These are phyloP conservation scores for Capsicum pubescens DNA, from an alignment of 257 asterid species.

Conservation along the genomic window DNA sequence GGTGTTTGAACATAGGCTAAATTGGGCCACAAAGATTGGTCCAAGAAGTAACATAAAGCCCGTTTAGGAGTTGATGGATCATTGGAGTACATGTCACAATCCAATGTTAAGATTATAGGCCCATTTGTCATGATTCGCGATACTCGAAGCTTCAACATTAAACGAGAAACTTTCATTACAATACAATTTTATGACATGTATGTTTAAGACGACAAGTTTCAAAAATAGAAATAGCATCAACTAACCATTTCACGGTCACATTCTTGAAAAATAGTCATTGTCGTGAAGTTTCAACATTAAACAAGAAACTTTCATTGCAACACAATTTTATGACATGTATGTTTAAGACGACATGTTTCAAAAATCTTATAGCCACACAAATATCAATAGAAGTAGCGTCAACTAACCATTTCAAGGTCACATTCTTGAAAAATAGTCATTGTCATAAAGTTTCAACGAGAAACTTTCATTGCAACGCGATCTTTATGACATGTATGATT, in stretches of 20 bases:
- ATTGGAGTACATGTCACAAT: conserved; percentile 82
- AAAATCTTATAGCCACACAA: no score
- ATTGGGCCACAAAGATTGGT: conserved; percentile 42
- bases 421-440: no score
- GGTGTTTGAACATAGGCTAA: conserved; percentile 73
- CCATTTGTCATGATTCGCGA: conserved; percentile 73
- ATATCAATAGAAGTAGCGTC: no score
- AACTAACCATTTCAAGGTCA: no score
- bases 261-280: not conserved
- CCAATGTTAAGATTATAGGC: conserved; percentile 69
- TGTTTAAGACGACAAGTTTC: not conserved
- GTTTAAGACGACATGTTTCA: no score
- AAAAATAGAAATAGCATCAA: not conserved
- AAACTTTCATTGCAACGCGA: no score
- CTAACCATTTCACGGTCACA: not conserved
- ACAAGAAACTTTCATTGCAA: not conserved
- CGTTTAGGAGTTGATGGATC: conserved; percentile 63
- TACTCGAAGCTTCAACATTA: conserved; percentile 59
- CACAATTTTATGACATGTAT: no score
- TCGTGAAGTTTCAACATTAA: not conserved
- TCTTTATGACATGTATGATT: no score
- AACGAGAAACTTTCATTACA: no score
- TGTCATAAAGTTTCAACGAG: no score
- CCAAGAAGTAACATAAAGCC: conserved; percentile 49
- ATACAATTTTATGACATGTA: not conserved